Percentiles rank a stretch among this genome's conserved stretches.
phyloP scores from a whole-genome alignment of 768 basidiomycete genomes.

The Xerocomus potaroensis region DNA sequence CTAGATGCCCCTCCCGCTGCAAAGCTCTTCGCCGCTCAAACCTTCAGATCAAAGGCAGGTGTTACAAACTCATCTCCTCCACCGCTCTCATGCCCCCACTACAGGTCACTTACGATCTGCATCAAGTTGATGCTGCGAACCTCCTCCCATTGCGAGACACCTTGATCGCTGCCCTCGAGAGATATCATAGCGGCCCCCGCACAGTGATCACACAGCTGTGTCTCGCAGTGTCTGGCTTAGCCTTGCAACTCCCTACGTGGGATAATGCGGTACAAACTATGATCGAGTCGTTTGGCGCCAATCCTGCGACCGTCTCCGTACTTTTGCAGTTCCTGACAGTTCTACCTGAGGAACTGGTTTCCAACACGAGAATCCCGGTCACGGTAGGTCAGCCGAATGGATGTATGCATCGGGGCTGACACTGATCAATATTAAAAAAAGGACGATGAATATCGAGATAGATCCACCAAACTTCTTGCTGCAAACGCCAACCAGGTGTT shows the following conservation, averaged over 20 bases:
- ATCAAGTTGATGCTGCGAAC: conserved; percentile 74
- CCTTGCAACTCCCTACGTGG: conserved; percentile 88
- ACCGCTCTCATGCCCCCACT: conserved; percentile 31
- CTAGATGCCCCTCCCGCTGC: conserved; percentile 74
- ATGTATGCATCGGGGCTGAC: conserved; percentile 7
- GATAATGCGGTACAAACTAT: conserved; percentile 71
- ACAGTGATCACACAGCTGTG: conserved; percentile 87
- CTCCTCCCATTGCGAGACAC: conserved; percentile 83
- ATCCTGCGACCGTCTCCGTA: conserved; percentile 77
- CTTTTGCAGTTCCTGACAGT: conserved; percentile 87
- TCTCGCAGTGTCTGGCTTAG: conserved; percentile 84
- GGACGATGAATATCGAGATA: conserved; percentile 73
- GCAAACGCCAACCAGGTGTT: conserved; percentile 69
- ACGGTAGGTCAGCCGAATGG: conserved; percentile 54
- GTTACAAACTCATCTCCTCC: not conserved
- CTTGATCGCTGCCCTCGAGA: conserved; percentile 69
- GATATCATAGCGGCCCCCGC: conserved; percentile 71
- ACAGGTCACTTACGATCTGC: conserved; percentile 93
- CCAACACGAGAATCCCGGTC: conserved; percentile 83
- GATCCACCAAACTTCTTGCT: conserved; percentile 58
- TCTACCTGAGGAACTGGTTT: conserved; percentile 83
- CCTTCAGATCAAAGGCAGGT: conserved; percentile 88
- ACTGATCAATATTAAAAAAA: conserved; percentile 25
- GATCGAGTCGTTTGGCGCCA: conserved; percentile 81
- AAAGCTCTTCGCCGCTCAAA: conserved; percentile 94